A percentile compares a stretch with the other conserved stretches of the same genome.
Evolutionary conservation across 140 eudicot genomes (phyloP).

Genomic region (Flaveria floridana): DNA sequence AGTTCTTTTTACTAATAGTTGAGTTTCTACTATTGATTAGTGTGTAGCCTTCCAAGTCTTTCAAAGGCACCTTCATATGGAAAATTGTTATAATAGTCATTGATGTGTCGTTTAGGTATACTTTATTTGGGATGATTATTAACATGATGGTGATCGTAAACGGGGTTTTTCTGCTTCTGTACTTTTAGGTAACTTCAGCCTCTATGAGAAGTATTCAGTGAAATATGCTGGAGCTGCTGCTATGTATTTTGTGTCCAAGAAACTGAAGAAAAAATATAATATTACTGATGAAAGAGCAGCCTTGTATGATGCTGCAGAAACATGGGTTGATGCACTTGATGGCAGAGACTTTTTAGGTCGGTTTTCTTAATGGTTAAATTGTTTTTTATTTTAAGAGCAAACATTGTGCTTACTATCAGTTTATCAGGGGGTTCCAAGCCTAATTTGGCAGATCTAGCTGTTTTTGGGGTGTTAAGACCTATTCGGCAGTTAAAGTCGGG

Average conservation of each 20-base stretch:
- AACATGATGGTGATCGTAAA: neutral
- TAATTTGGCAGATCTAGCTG: conserved; percentile 21
- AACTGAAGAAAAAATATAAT: conserved; percentile 72
- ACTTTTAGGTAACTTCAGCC: conserved; percentile 70
- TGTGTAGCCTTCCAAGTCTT: neutral
- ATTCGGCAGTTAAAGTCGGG: conserved; percentile 14
- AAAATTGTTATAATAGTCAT: neutral
- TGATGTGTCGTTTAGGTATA: neutral
- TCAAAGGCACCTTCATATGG: neutral
- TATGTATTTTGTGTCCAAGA: conserved; percentile 91
- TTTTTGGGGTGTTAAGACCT: conserved; percentile 23
- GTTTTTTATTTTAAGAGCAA: neutral
- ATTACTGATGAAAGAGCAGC: conserved; percentile 84
- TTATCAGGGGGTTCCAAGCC: conserved; percentile 22
- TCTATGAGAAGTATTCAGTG: conserved; percentile 58
- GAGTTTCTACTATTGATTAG: neutral
- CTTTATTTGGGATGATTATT: neutral
- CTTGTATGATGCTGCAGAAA: conserved; percentile 89
- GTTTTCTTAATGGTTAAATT: conserved; percentile 19
- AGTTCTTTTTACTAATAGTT: neutral
- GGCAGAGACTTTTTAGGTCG: conserved; percentile 82
- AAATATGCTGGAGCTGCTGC: conserved; percentile 92
- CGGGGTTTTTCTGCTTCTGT: conserved; percentile 36
- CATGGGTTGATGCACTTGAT: conserved; percentile 88
- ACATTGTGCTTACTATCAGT: neutral